A percentile compares a stretch with the other conserved stretches of the same genome.
Evolutionary conservation across 2,329 filamentous ascomycete genomes (phyloP).

Genomic region (Pseudogymnoascus sp.): DNA sequence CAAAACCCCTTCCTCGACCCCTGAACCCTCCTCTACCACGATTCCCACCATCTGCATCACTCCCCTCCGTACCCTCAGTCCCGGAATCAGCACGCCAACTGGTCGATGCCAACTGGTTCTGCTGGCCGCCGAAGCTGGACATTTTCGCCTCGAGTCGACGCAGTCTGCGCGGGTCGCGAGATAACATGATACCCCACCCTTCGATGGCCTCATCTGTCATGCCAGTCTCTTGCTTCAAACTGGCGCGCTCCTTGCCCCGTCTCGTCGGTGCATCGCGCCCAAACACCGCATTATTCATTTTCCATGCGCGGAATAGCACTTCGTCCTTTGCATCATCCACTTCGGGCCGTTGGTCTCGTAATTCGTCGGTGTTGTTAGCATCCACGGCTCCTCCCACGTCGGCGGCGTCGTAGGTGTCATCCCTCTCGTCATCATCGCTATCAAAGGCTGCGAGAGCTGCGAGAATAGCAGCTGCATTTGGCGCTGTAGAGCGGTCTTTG

Average conservation of each 20-base stretch:
- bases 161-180: slow-evolving; percentile 60
- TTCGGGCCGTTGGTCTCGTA: slow-evolving; percentile 26
- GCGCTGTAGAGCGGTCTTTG: slow-evolving; percentile 52
- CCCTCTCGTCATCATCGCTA: slow-evolving; percentile 88
- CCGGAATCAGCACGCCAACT: slow-evolving; percentile 51
- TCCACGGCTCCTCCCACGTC: slow-evolving; percentile 90
- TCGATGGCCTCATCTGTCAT: slow-evolving; percentile 94
- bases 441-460: slow-evolving; percentile 85
- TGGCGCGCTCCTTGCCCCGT: slow-evolving; percentile 51
- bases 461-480: slow-evolving; percentile 77
- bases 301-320: slow-evolving; percentile 64
- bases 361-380: slow-evolving; percentile 38
- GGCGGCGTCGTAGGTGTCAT: slow-evolving; percentile 90
- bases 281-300: slow-evolving; percentile 57
- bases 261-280: slow-evolving; percentile 63
- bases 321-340: slow-evolving; percentile 53
- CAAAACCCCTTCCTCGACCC: slow-evolving; percentile 40
- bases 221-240: slow-evolving; percentile 65
- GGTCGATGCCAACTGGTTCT: slow-evolving; percentile 56
- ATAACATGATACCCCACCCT: slow-evolving; percentile 85
- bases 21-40: slow-evolving; percentile 34
- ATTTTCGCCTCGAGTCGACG: slow-evolving; percentile 64
- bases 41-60: slow-evolving; percentile 39
- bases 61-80: slow-evolving; percentile 50
- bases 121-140: slow-evolving; percentile 55